A percentile compares a stretch with the other conserved stretches of the same genome.
Evolutionary conservation across 257 asterid genomes (phyloP).

Genomic region (Handroanthus guayacan): DNA sequence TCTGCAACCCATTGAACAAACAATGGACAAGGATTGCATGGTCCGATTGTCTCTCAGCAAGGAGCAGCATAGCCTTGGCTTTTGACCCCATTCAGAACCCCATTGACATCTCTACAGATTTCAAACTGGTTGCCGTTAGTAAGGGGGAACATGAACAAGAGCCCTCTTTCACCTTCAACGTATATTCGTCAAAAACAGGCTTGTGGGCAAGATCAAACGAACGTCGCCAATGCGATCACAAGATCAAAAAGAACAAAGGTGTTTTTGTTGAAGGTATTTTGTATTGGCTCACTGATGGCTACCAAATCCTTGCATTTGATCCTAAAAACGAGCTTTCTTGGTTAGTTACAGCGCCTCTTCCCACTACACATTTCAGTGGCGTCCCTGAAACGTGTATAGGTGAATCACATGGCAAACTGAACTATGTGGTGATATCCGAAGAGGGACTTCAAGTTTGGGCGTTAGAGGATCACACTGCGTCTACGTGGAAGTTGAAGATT

Average conservation of each 20-base stretch:
- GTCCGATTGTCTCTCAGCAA: conserved; percentile 34
- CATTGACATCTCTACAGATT: conserved; percentile 45
- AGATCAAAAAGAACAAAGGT: conserved; percentile 52
- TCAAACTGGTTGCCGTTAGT: conserved; percentile 54
- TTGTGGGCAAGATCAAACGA: conserved; percentile 56
- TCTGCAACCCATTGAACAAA: conserved; percentile 76
- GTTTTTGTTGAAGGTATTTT: conserved; percentile 46
- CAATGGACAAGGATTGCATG: conserved; percentile 52
- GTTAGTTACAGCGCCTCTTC: conserved; percentile 58
- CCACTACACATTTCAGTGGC: conserved; percentile 37
- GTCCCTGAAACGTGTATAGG: conserved; percentile 69
- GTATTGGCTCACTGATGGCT: conserved; percentile 72
- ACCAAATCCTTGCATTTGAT: conserved; percentile 64
- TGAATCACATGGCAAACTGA: conserved; percentile 55
- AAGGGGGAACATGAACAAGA: conserved; percentile 33
- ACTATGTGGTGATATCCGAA: conserved; percentile 50
- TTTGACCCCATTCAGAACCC: conserved; percentile 57
- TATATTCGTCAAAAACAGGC: conserved; percentile 57
- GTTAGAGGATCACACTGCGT: conserved; percentile 50
- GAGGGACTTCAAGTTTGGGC: conserved; percentile 68
- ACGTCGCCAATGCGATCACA: conserved; percentile 39
- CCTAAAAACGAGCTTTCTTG: conserved; percentile 52
- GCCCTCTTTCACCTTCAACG: conserved; percentile 44
- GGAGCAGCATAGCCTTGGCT: conserved; percentile 50
- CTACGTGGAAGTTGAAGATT: conserved; percentile 51